Evolutionary conservation across 768 basidiomycete genomes (phyloP).

Genomic region (Coprinopsis marcescibilis): DNA sequence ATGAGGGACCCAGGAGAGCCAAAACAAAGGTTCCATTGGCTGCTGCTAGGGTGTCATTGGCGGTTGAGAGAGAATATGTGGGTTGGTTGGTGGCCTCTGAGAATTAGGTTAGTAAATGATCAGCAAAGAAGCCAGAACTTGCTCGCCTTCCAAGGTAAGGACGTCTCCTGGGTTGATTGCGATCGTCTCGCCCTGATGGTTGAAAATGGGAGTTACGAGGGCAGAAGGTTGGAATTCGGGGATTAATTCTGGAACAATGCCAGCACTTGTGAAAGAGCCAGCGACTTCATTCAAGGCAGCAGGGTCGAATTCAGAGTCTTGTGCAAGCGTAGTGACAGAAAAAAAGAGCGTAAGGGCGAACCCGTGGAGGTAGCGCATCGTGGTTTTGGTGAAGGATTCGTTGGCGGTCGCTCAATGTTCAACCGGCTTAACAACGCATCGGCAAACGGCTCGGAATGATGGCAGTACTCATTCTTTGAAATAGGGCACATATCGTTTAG

Average conservation of each 20-base stretch:
- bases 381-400: not conserved
- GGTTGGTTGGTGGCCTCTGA: slow-evolving; percentile 32
- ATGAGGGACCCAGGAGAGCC: slow-evolving; percentile 36
- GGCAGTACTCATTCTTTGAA: too few species aligned
- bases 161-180: not conserved
- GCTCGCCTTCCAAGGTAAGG: not conserved
- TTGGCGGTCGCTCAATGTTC: too few species aligned
- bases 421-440: too few species aligned
- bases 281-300: slow-evolving; percentile 18
- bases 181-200: slow-evolving; percentile 7
- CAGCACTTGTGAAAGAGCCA: slow-evolving; percentile 28
- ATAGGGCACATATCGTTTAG: too few species aligned
- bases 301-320: slow-evolving; percentile 3
- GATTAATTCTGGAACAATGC: slow-evolving; percentile 36
- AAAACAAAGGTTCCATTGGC: slow-evolving; percentile 29
- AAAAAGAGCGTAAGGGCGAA: slow-evolving; percentile 4
- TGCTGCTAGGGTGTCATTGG: slow-evolving; percentile 19
- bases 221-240: slow-evolving; percentile 32
- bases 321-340: slow-evolving; percentile 10
- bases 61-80: slow-evolving; percentile 23
- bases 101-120: too few species aligned
- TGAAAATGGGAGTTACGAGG: slow-evolving; percentile 30
- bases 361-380: slow-evolving; percentile 2
- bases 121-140: slow-evolving; percentile 4
- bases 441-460: too few species aligned